Base-by-base conservation (phyloP, 169 alveolate species). In the Plasmodium blacklocki region DNA sequence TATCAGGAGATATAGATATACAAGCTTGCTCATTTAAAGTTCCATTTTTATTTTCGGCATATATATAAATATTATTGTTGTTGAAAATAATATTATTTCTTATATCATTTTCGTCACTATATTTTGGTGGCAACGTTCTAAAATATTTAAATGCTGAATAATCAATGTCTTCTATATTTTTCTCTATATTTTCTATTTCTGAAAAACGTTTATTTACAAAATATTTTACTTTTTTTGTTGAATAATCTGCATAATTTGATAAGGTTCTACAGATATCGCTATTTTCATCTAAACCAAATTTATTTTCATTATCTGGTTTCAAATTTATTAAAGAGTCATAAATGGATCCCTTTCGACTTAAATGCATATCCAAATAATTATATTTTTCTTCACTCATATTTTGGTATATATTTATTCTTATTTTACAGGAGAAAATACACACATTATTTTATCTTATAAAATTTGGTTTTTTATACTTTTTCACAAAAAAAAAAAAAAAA, bases 11-110 rank as follows among this genome's bases (percentile, higher is more conserved):
- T 19, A 83, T 71, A 32, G 91, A 83, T 43, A 83, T 83, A 54
- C 91, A 71, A 52, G 91, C 91, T 14, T 83, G 86, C 62, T 83
- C 91, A 83, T 83, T 83, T 83, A 83, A 68, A 29, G 91, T 83
- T 58, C 91, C 91, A 70, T 83, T 83, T 58, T 83, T 83, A 71
- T 83, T 83, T 71, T 83, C 91, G 12, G 91, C 91, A 62, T 83
- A 83, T 26, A 83, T 83, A 83, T 83, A 83, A 21, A 83, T 83
- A 71, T 83, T 83, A 63, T 83, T 83, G 60, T 58, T 83, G 23
- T 67, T 83, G 71, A 67, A 83, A 70, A 83, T 83, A 26, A 83
- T 83, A 70, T 83, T 83, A 59, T 83, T 83, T 83, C 91, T 67
- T 43, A 83, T 68, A 45, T 83, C 91, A 83, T 83, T 83, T 26